Conservation (phyloP, 1,284 basidiomycete genomes). For the Austroboletus niveus region DNA sequence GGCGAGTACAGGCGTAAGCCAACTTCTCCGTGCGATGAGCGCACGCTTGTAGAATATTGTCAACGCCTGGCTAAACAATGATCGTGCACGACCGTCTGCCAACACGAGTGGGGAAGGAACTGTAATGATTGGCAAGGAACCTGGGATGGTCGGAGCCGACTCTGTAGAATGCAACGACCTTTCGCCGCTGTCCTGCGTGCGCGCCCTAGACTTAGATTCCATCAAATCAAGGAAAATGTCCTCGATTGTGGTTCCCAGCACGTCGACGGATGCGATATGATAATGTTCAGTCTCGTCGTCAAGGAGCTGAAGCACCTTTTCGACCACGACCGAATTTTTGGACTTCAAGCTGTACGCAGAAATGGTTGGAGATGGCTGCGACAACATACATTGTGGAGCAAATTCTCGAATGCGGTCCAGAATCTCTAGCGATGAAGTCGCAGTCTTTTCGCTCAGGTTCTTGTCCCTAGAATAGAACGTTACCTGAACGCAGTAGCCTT, state of each 20-base stretch:
- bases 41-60: slow-evolving; percentile 74
- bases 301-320: slow-evolving; percentile 54
- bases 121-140: slow-evolving; percentile 42
- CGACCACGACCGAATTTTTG: slow-evolving; percentile 53
- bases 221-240: slow-evolving; percentile 78
- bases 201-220: slow-evolving; percentile 39
- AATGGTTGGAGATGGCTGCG: slow-evolving; percentile 40
- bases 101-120: slow-evolving; percentile 35
- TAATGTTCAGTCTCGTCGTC: slow-evolving; percentile 42
- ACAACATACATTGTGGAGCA: slow-evolving; percentile 46
- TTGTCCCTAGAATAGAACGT: slow-evolving; percentile 35
- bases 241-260: slow-evolving; percentile 73
- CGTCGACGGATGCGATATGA: slow-evolving; percentile 55
- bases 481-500: slow-evolving; percentile 66
- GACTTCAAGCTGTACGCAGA: slow-evolving; percentile 55
- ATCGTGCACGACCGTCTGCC: slow-evolving; percentile 49
- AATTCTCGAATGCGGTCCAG: slow-evolving; percentile 44
- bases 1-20: slow-evolving; percentile 63
- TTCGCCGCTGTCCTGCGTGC: neutral
- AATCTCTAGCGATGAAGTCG: slow-evolving; percentile 33
- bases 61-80: slow-evolving; percentile 55
- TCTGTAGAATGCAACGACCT: slow-evolving; percentile 17
- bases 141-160: slow-evolving; percentile 19
- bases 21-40: slow-evolving; percentile 65
- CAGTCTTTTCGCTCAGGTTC: slow-evolving; percentile 10